A percentile compares a stretch with the other conserved stretches of the same genome.
Evolutionary conservation across 2,329 filamentous ascomycete species (phyloP).

Genomic region (Exophiala aquamarina): DNA sequence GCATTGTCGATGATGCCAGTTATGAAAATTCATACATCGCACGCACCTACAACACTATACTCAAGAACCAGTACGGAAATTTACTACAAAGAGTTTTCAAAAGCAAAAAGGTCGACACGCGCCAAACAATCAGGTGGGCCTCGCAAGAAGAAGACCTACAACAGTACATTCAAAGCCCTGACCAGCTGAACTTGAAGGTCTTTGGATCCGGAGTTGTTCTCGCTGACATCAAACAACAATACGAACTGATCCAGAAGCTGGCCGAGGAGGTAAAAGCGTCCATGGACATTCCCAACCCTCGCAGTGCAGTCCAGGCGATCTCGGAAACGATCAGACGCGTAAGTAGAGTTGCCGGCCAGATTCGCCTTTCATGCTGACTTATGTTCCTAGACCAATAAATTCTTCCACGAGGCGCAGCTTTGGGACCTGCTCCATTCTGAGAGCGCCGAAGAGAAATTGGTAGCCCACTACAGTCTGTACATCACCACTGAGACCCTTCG

Average conservation of each 20-base stretch:
- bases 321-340: constrained; percentile 64
- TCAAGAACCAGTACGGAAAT: constrained; percentile 80
- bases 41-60: constrained; percentile 72
- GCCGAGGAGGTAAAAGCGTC: constrained; percentile 46
- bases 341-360: constrained; percentile 23
- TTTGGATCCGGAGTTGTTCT: no score
- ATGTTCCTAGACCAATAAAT: constrained; percentile 61
- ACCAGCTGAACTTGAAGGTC: neutral
- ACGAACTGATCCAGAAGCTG: constrained; percentile 40
- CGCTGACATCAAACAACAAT: neutral
- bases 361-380: constrained; percentile 6
- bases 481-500: constrained; percentile 73
- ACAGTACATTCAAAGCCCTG: neutral
- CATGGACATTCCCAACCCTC: constrained; percentile 66
- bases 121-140: constrained; percentile 54
- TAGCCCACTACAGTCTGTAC: constrained; percentile 65
- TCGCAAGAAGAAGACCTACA: constrained; percentile 25
- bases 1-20: constrained; percentile 73
- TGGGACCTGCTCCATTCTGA: constrained; percentile 58
- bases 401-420: constrained; percentile 64
- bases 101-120: constrained; percentile 68
- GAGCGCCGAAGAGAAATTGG: constrained; percentile 33
- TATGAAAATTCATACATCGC: constrained; percentile 81
- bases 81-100: constrained; percentile 69
- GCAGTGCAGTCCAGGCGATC: constrained; percentile 64